Evolutionary conservation across 129 eudicot species (phyloP), one percentile per base, ranked within the genome.

Genomic region (Centella asiatica): DNA sequence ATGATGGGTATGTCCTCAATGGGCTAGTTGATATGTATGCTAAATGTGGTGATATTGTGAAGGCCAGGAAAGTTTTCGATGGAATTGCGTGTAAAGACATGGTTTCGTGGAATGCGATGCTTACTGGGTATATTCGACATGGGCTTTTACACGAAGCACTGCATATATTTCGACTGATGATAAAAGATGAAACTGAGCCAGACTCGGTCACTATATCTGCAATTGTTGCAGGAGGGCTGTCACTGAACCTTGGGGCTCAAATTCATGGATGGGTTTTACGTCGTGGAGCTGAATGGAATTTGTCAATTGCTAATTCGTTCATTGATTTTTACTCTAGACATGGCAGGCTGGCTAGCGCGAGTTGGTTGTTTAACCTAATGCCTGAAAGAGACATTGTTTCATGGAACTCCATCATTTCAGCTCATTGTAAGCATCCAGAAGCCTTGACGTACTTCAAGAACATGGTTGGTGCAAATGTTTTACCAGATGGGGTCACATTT

Each of bases 21-120:
- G 89, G 89, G 24, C 75, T 90, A 39, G 87, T 90, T 49, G 97
- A 84, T 34, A 86, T 90, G 95, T 90, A 90, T 47, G 81, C 95
- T 0, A 90, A 90, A 20, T 90, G 97, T 68, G 97, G 97, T 45
- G 87, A 90, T 58, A 90, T 90, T 70, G 77, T 70, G 23, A 79
- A 68, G 70, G 93, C 97, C 32, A 69, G 93, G 58, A 83, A 72
- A 59, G 73, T 86, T 29, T 90, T 90, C 31, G 74, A 83, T 47
- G 60, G 44, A 46, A 90, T 90, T 48, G 65, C 3, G 63, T 45
- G 58, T 4, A 86, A 76, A 72, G 85, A 86, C 33, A 58, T 80
- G 72, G 88, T 89, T 52, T 85, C 97, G 4, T 89, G 95, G 90
- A 89, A 85, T 66, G 57, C 85, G 11, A 90, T 86, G 89, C 73